These are phyloP conservation scores for Cladophialophora immunda DNA, from an alignment of 2,329 filamentous ascomycete species.

Conservation along the genomic window DNA sequence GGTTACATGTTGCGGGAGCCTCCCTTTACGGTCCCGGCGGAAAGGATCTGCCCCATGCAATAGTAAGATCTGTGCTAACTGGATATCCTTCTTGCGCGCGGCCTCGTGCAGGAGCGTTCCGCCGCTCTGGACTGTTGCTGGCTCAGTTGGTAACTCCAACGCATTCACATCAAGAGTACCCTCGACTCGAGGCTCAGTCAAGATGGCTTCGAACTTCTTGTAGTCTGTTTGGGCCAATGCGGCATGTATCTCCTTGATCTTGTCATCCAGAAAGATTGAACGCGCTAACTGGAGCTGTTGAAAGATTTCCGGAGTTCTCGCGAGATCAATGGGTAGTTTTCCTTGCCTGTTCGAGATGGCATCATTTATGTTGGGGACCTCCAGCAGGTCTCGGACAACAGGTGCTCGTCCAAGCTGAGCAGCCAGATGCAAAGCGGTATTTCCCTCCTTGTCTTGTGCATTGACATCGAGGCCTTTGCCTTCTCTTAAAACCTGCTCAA, in stretches of 20 bases:
- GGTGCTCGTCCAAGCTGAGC: conserved; percentile 80
- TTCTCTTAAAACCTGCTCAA: conserved; percentile 89
- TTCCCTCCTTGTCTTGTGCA: conserved; percentile 89
- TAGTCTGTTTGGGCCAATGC: conserved; percentile 78
- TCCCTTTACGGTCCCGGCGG: conserved; percentile 91
- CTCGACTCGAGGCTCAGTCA: conserved; percentile 86
- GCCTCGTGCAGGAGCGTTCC: conserved; percentile 94
- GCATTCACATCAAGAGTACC: conserved; percentile 92
- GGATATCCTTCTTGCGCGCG: conserved; percentile 83
- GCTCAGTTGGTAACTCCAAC: conserved; percentile 84
- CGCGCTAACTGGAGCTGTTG: conserved; percentile 90
- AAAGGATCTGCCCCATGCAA: conserved; percentile 97
- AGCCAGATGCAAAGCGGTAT: conserved; percentile 90
- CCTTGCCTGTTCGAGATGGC: conserved; percentile 84
- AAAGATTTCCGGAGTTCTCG: conserved; percentile 92
- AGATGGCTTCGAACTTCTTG: conserved; percentile 76
- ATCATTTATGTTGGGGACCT: conserved; percentile 86
- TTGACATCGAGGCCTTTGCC: conserved; percentile 83
- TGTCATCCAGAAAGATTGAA: conserved; percentile 87
- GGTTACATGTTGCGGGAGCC: conserved; percentile 93
- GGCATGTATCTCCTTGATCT: conserved; percentile 83
- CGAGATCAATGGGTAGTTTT: conserved; percentile 85
- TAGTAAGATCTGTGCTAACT: conserved; percentile 86
- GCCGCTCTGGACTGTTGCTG: conserved; percentile 78
- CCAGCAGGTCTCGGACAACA: conserved; percentile 83